Conservation (phyloP, 2,329 filamentous ascomycete genomes). For the Tolypocladium cylindrosporum region DNA sequence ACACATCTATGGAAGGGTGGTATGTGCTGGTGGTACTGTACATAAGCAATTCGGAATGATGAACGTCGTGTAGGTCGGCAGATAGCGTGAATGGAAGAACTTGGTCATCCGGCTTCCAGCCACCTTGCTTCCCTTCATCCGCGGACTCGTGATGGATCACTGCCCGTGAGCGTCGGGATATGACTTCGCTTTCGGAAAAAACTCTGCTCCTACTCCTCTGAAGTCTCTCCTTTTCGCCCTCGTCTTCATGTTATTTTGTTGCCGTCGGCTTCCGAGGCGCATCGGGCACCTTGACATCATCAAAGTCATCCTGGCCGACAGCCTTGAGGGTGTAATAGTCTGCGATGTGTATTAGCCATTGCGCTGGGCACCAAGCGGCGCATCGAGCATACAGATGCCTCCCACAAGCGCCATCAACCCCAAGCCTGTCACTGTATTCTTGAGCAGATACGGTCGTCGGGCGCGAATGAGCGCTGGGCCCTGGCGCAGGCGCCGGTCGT, state of each 20-base stretch:
- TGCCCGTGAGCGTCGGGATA: background rate
- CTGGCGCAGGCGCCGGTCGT: conserved; percentile 78
- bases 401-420: conserved; percentile 66
- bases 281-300: conserved; percentile 85
- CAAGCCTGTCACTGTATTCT: conserved; percentile 76
- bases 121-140: background rate
- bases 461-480: conserved; percentile 85
- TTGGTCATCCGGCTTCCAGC: background rate
- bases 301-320: conserved; percentile 93
- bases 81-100: background rate
- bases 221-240: background rate
- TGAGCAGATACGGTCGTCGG: conserved; percentile 82
- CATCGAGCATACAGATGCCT: conserved; percentile 69
- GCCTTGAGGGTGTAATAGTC: conserved; percentile 61
- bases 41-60: background rate
- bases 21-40: background rate
- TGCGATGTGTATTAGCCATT: conserved; percentile 16
- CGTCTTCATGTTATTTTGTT: background rate
- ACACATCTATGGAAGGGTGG: background rate
- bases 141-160: background rate
- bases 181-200: background rate
- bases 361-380: background rate
- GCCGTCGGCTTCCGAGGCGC: conserved; percentile 43
- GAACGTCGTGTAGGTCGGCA: background rate
- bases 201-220: background rate